Percentiles rank a stretch among this genome's conserved stretches.
phyloP scores from a whole-genome alignment of 768 basidiomycete genomes.

The Mrakia gelida region DNA sequence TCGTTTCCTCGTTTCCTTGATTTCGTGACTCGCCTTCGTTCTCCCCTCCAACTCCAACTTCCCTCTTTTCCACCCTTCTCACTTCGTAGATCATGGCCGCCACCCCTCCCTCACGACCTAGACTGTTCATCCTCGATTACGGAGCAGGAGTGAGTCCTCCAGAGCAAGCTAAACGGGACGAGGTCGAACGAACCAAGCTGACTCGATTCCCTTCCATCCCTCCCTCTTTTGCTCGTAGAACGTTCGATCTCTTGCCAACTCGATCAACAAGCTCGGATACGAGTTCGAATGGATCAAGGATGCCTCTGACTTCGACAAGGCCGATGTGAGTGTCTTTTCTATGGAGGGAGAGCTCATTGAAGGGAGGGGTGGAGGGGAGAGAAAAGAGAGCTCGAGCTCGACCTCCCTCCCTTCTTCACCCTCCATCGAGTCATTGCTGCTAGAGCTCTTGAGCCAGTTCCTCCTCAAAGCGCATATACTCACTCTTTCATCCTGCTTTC shows the following conservation, averaged over 20 bases:
- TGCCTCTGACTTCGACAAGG: slow-evolving; percentile 75
- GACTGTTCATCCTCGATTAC: slow-evolving; percentile 87
- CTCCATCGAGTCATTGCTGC: too few relatives aligned
- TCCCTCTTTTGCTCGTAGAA: slow-evolving; percentile 40
- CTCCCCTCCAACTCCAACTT: neutral
- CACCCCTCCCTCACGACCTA: neutral
- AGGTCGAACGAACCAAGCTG: neutral
- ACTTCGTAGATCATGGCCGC: neutral
- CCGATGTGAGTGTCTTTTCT: slow-evolving; percentile 63
- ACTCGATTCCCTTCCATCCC: neutral
- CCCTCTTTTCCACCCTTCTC: neutral
- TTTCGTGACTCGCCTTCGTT: too few relatives aligned
- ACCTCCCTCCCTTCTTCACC: neutral
- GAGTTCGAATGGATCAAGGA: slow-evolving; percentile 81
- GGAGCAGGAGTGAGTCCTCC: slow-evolving; percentile 63
- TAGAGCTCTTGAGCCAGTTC: neutral
- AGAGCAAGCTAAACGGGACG: neutral
- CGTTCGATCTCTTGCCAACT: slow-evolving; percentile 88
- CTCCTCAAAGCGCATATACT: neutral
- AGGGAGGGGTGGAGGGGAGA: neutral
- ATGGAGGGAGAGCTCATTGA: neutral
- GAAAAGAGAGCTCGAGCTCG: slow-evolving; percentile 10
- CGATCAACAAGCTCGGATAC: slow-evolving; percentile 75
- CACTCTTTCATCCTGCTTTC: neutral
- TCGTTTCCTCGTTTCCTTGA: too few relatives aligned